Evolutionary conservation across 2,329 filamentous ascomycete species (phyloP).

Genomic region (Calonectria henricotiae): DNA sequence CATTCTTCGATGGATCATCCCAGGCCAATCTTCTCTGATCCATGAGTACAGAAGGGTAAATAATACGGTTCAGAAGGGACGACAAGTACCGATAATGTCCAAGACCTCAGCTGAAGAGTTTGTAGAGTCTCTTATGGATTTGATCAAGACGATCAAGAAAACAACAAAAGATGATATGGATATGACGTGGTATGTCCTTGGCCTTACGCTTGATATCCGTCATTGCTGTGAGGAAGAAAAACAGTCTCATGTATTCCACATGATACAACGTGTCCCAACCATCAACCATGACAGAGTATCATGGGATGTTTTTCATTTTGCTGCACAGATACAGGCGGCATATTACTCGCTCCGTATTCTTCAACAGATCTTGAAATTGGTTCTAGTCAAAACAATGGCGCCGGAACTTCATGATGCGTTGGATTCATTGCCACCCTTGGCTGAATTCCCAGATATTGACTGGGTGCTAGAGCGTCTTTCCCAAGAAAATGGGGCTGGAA

Average conservation of each 20-base stretch:
- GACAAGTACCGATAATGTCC: slow-evolving; percentile 44
- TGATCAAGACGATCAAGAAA: slow-evolving; percentile 42
- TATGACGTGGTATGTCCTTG: slow-evolving; percentile 51
- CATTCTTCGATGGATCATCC: slow-evolving; percentile 56
- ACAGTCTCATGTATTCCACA: slow-evolving; percentile 47
- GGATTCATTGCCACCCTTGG: slow-evolving; percentile 49
- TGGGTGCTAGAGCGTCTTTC: slow-evolving; percentile 45
- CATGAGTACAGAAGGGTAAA: slow-evolving; percentile 61
- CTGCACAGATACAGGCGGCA: slow-evolving; percentile 73
- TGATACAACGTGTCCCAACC: slow-evolving; percentile 43
- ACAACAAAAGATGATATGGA: slow-evolving; percentile 13
- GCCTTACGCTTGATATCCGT: slow-evolving; percentile 52
- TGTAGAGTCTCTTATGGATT: slow-evolving; percentile 43
- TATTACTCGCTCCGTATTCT: slow-evolving; percentile 75
- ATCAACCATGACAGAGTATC: slow-evolving; percentile 38
- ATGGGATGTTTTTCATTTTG: slow-evolving; percentile 76
- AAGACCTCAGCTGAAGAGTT: slow-evolving; percentile 29
- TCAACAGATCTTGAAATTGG: slow-evolving; percentile 56
- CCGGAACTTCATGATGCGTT: slow-evolving; percentile 48
- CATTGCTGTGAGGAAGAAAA: slow-evolving; percentile 54
- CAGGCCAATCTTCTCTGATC: slow-evolving; percentile 43
- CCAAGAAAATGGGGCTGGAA: slow-evolving; percentile 29
- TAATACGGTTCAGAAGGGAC: slow-evolving; percentile 52
- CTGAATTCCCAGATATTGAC: slow-evolving; percentile 48
- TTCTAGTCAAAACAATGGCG: slow-evolving; percentile 18